Conservation (phyloP, 2,329 filamentous ascomycete species). For the Penicillium vulpinum region DNA sequence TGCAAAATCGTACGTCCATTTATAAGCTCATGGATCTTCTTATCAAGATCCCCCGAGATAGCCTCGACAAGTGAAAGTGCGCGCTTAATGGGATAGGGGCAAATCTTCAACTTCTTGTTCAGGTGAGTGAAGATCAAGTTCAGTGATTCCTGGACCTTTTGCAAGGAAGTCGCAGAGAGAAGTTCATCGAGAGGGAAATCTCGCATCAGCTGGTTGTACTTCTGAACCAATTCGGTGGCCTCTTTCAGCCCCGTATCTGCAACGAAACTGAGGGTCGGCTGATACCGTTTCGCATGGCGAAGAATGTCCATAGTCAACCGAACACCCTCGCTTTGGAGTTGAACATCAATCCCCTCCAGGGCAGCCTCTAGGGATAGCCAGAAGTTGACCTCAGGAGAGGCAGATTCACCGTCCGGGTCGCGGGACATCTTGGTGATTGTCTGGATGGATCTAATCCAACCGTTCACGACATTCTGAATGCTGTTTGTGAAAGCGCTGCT, state of each 20-base stretch:
- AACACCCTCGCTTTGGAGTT: slow-evolving; percentile 86
- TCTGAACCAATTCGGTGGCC: slow-evolving; percentile 92
- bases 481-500: slow-evolving; percentile 93
- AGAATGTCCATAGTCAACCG: slow-evolving; percentile 89
- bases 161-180: slow-evolving; percentile 82
- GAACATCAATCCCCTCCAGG: slow-evolving; percentile 84
- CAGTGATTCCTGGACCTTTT: slow-evolving; percentile 86
- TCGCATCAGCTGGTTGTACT: slow-evolving; percentile 98
- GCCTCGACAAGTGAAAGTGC: slow-evolving; percentile 94
- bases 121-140: slow-evolving; percentile 88
- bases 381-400: slow-evolving; percentile 97
- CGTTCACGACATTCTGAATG: slow-evolving; percentile 88
- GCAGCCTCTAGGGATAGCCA: slow-evolving; percentile 97
- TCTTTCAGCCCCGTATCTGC: slow-evolving; percentile 96
- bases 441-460: slow-evolving; percentile 98
- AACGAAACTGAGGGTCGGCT: slow-evolving; percentile 94
- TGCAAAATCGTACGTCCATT: slow-evolving; percentile 87
- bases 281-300: slow-evolving; percentile 95
- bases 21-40: slow-evolving; percentile 79
- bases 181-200: slow-evolving; percentile 96
- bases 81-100: slow-evolving; percentile 88
- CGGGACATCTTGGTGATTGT: slow-evolving; percentile 91
- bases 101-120: slow-evolving; percentile 97
- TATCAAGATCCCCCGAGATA: slow-evolving; percentile 89
- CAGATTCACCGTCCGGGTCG: slow-evolving; percentile 74